phyloP scores from a whole-genome alignment of 1,284 basidiomycete species.

The Wallemia ichthyophaga region DNA sequence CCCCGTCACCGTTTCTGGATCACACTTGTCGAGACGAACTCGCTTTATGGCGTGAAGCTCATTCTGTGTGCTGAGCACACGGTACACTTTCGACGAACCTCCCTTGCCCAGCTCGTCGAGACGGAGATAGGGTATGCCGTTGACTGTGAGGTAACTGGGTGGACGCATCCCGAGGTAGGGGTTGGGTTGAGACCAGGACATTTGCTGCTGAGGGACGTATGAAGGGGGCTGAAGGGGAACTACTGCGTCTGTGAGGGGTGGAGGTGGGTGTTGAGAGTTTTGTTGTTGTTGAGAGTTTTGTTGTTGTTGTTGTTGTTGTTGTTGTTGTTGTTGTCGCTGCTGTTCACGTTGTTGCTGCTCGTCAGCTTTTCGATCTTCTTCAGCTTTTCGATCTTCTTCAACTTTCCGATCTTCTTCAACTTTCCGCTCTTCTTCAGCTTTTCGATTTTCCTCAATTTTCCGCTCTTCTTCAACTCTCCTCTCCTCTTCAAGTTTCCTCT shows the following conservation, averaged over 20 bases:
- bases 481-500: too few relatives aligned
- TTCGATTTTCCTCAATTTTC: too few relatives aligned
- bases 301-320: neutral
- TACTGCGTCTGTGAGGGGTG: neutral
- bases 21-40: slow-evolving; percentile 54
- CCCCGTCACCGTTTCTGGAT: slow-evolving; percentile 54
- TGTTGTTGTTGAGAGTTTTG: neutral
- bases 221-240: neutral
- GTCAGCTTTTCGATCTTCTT: neutral
- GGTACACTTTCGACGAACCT: slow-evolving; percentile 73
- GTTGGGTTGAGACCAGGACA: neutral
- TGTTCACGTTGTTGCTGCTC: neutral
- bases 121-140: slow-evolving; percentile 47
- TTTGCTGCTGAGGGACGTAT: neutral
- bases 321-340: neutral
- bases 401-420: neutral
- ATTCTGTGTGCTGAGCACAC: slow-evolving; percentile 42
- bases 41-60: slow-evolving; percentile 65
- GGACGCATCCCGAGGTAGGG: neutral
- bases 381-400: neutral
- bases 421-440: neutral
- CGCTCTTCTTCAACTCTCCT: too few relatives aligned
- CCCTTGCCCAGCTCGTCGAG: slow-evolving; percentile 68
- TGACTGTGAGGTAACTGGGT: slow-evolving; percentile 22
- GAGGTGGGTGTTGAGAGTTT: neutral